These are phyloP conservation scores for Elaeis guineensis DNA, from an alignment of 176 grass and related monocot species.

Conservation along the genomic window DNA sequence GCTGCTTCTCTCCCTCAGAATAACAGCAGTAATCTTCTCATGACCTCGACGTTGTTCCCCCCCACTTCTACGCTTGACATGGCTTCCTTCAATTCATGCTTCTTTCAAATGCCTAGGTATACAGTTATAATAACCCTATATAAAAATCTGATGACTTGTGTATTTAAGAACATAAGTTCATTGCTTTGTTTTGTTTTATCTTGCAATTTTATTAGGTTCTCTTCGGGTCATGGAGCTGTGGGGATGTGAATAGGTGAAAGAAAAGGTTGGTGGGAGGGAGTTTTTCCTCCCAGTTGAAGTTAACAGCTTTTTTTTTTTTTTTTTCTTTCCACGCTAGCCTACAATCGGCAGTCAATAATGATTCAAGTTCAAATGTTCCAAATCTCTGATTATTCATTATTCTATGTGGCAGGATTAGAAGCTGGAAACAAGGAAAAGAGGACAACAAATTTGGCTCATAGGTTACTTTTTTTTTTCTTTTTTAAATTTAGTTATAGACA, in stretches of 20 bases:
- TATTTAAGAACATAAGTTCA: neutral
- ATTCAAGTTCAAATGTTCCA: neutral
- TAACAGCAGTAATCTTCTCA: conserved; percentile 25
- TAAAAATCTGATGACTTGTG: neutral
- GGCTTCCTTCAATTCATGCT: conserved; percentile 59
- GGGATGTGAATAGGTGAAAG: conserved; percentile 61
- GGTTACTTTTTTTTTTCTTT: conserved; percentile 27
- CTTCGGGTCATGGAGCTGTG: conserved; percentile 61
- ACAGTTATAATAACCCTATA: neutral
- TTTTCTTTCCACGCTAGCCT: neutral
- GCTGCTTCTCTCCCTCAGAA: neutral
- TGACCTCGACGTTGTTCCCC: conserved; percentile 45
- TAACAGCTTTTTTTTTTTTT: neutral
- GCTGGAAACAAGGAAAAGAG: conserved; percentile 13
- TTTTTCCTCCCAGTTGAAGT: conserved; percentile 33
- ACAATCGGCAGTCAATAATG: conserved; percentile 12
- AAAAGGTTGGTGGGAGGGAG: conserved; percentile 1
- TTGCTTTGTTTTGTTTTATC: neutral
- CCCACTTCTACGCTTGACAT: conserved; percentile 41
- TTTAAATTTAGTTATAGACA: conserved; percentile 24
- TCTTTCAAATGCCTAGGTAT: conserved; percentile 46
- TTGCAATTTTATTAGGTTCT: conserved; percentile 37
- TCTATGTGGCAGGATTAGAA: conserved; percentile 30
- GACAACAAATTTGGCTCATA: conserved; percentile 38
- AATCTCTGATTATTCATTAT: conserved; percentile 23